Evolutionary conservation across 257 asterid genomes (phyloP).

Genomic region (Solanum megistacrolobum): DNA sequence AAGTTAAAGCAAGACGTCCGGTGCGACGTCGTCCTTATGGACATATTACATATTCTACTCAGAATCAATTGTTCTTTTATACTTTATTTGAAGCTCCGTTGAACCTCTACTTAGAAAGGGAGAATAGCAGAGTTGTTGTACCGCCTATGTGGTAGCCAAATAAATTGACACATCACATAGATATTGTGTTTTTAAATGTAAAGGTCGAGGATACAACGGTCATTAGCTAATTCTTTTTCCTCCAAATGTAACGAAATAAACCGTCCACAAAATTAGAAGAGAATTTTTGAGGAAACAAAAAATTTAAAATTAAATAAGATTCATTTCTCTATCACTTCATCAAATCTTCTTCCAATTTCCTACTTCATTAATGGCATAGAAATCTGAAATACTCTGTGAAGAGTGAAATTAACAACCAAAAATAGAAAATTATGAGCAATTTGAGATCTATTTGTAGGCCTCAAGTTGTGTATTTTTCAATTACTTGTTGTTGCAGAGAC

Average conservation of each 20-base stretch:
- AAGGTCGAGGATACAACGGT: neutral
- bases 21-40: too few relatives aligned
- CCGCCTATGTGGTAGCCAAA: neutral
- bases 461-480: constrained; percentile 46
- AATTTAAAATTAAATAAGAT: neutral
- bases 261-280: neutral
- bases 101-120: too few relatives aligned
- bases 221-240: neutral
- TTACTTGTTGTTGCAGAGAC: constrained; percentile 37
- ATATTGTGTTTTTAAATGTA: neutral
- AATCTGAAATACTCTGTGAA: neutral
- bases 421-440: constrained; percentile 42
- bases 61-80: accelerated
- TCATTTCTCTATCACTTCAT: neutral
- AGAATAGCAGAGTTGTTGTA: too few relatives aligned
- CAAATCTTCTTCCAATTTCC: neutral
- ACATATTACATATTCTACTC: too few relatives aligned
- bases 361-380: neutral
- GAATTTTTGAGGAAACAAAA: neutral
- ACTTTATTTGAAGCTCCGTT: too few relatives aligned
- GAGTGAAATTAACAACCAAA: neutral
- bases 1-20: too few relatives aligned
- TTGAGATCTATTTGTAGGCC: constrained; percentile 63
- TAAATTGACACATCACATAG: neutral
- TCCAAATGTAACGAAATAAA: neutral